Evolutionary conservation across 2,329 filamentous ascomycete genomes (phyloP).

Genomic region (Plenodomus tracheiphilus): DNA sequence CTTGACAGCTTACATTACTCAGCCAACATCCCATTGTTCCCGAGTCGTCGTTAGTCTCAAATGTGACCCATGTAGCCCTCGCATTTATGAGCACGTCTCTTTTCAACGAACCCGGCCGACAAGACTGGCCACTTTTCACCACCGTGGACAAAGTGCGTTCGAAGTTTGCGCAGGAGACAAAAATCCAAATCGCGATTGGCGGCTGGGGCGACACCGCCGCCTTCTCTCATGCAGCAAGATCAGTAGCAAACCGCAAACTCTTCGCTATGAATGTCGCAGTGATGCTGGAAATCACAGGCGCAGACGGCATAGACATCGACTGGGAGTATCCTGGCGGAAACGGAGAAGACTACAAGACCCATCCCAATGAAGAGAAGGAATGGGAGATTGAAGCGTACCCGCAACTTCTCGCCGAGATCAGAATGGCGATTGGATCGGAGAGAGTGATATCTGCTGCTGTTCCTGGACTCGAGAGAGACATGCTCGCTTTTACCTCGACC

Average conservation of each 20-base stretch:
- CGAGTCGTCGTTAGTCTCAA: conserved; percentile 12
- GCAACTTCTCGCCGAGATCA: conserved; percentile 63
- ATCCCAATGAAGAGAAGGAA: conserved; percentile 61
- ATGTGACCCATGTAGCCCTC: conserved; percentile 33
- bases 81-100: conserved; percentile 37
- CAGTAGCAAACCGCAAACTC: conserved; percentile 49
- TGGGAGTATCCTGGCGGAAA: conserved; percentile 70
- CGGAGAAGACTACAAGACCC: conserved; percentile 67
- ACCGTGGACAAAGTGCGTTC: conserved; percentile 27
- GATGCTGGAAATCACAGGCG: conserved; percentile 62
- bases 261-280: conserved; percentile 67
- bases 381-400: conserved; percentile 67
- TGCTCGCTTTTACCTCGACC: conserved; percentile 65
- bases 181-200: conserved; percentile 66
- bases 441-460: conserved; percentile 69
- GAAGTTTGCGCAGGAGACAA: conserved; percentile 48
- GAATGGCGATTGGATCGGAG: conserved; percentile 57
- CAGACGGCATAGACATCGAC: conserved; percentile 68
- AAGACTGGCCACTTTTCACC: conserved; percentile 33
- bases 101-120: conserved; percentile 28
- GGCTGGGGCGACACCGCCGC: conserved; percentile 72
- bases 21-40: conserved; percentile 38
- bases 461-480: conserved; percentile 64
- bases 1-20: not conserved
- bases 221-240: conserved; percentile 62